phyloP scores from a whole-genome alignment of 352 stramenopile species.

The Phytophthora ohioensis region DNA sequence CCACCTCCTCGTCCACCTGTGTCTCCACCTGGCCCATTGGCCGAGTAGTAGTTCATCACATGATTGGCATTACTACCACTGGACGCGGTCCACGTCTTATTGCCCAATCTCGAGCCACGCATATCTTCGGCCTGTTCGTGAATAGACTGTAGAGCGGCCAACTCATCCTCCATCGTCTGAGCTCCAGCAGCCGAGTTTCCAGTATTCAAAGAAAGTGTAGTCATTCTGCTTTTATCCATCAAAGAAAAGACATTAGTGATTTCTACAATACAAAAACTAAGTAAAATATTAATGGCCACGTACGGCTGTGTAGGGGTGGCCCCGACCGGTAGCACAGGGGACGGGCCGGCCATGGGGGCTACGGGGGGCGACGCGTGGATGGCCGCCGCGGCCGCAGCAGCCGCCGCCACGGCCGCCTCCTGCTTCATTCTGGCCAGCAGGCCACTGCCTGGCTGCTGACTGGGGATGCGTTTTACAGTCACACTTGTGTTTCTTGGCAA shows the following conservation, averaged over 20 bases:
- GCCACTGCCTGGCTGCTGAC: slow-evolving; percentile 73
- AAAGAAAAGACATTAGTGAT: neutral
- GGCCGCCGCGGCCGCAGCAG: slow-evolving; percentile 52
- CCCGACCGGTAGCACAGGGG: slow-evolving; percentile 45
- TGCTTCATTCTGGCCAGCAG: slow-evolving; percentile 88
- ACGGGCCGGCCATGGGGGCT: slow-evolving; percentile 49
- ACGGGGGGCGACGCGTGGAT: slow-evolving; percentile 50
- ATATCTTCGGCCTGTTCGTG: slow-evolving; percentile 88
- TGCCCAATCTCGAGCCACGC: slow-evolving; percentile 75
- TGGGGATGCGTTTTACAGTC: slow-evolving; percentile 92
- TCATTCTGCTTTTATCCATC: slow-evolving; percentile 27
- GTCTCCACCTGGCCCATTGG: slow-evolving; percentile 45
- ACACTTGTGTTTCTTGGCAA: slow-evolving; percentile 93
- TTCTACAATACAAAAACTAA: slow-evolving; percentile 14
- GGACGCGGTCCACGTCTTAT: slow-evolving; percentile 87
- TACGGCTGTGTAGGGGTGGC: slow-evolving; percentile 46
- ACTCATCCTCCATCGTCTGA: slow-evolving; percentile 87
- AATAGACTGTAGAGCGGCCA: slow-evolving; percentile 85
- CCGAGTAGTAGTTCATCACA: slow-evolving; percentile 81
- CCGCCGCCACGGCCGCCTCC: slow-evolving; percentile 72
- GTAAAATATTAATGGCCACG: slow-evolving; percentile 33
- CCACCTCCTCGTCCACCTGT: slow-evolving; percentile 47
- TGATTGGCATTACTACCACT: slow-evolving; percentile 81
- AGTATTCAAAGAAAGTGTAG: slow-evolving; percentile 33
- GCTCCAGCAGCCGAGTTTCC: slow-evolving; percentile 46